Percentiles rank a stretch among this genome's conserved stretches.
These are phyloP conservation scores for Dioscorea zingiberensis DNA, from an alignment of 106 monocot genomes.

Conservation along the genomic window DNA sequence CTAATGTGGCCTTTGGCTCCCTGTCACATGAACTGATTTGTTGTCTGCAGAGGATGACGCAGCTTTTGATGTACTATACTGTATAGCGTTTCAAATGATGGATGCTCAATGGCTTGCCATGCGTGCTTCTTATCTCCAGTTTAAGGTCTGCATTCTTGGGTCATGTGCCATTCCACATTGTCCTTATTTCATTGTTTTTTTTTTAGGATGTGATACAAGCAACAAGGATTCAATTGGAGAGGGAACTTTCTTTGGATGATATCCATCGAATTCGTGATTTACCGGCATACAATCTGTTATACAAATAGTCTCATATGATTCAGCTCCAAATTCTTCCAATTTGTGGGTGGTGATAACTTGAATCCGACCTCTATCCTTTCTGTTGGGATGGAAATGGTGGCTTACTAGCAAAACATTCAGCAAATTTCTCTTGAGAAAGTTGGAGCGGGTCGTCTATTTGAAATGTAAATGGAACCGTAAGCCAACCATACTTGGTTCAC, in stretches of 20 bases:
- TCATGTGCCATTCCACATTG: background rate
- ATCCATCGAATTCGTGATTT: slow-evolving; percentile 62
- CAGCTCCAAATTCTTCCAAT: background rate
- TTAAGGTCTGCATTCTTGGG: slow-evolving; percentile 33
- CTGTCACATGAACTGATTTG: background rate
- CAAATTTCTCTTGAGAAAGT: too few species aligned
- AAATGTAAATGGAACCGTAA: too few species aligned
- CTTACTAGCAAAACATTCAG: too few species aligned
- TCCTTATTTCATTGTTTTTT: background rate
- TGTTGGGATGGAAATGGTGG: too few species aligned
- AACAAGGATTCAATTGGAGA: slow-evolving; percentile 69
- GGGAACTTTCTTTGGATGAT: slow-evolving; percentile 74
- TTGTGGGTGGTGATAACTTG: too few species aligned
- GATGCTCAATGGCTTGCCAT: slow-evolving; percentile 94
- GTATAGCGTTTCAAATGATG: slow-evolving; percentile 90
- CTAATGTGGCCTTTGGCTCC: background rate
- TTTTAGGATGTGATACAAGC: slow-evolving; percentile 63
- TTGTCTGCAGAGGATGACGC: slow-evolving; percentile 57
- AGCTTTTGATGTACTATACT: slow-evolving; percentile 81
- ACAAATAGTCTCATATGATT: slow-evolving; percentile 36
- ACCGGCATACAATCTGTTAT: slow-evolving; percentile 75
- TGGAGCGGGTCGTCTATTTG: too few species aligned
- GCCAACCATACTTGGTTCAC: too few species aligned
- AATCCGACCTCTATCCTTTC: too few species aligned
- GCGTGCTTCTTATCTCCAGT: slow-evolving; percentile 83